Evolutionary conservation across 345 rosid genomes (phyloP), one percentile per base, ranked within the genome.

Genomic region (Crucihimalaya himalaica): DNA sequence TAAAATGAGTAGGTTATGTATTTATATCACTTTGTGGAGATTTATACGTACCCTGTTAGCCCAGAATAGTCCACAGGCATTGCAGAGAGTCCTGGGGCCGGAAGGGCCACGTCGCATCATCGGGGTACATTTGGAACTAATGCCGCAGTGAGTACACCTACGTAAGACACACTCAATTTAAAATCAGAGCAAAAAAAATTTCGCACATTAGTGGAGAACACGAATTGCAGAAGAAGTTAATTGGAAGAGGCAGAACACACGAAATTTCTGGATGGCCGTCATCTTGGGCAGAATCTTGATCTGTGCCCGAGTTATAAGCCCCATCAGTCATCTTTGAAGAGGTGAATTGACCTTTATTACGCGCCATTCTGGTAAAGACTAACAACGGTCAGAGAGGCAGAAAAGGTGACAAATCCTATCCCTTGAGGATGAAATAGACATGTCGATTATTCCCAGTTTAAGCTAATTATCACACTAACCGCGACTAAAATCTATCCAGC

Each of bases 51-150:
- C 98, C 92, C 90, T 89, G 73, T 85, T 89, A 37, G 93, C 88
- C 97, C 97, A 94, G 76, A 88, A 89, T 16, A 94, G 96, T 35
- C 99, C 99, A 79, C 97, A 94, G 16, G 99, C 99, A 87, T 94
- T 94, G 88, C 99, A 94, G 63, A 94, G 93, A 63, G 99, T 86
- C 78, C 97, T 87, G 37, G 96, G 97, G 59, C 99, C 99, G 51
- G 90, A 78, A 58, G 97, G 99, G 67, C 99, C 99, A 27, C 97
- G 97, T 48, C 97, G 91, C 99, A 94, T 94, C 99, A 94, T 94
- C 14, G 99, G 99, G 48, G 99, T 94, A 48, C 82, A 80, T 70
- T 84, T 89, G 46, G 97, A 91, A 84, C 88, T 88, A 56, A 70
- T 84, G 74, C 99, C 96, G 77, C 99, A 94, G 75, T 94, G 97